phyloP scores from a whole-genome alignment of 2,329 filamentous ascomycete species.

The Colletotrichum liriopes region DNA sequence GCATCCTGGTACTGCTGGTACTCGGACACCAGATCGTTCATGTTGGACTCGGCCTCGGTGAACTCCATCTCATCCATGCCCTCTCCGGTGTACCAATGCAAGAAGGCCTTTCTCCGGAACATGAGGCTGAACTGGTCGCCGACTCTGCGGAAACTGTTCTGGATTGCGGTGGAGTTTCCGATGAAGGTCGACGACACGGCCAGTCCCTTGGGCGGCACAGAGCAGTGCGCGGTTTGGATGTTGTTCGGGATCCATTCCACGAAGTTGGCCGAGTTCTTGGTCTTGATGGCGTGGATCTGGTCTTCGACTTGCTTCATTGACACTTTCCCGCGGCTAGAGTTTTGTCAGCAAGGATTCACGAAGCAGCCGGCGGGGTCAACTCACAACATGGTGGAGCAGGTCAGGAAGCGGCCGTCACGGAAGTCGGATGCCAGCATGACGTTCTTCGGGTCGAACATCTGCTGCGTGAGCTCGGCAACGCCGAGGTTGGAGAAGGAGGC shows the following conservation, averaged over 20 bases:
- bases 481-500: conserved; percentile 93
- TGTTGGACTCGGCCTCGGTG: conserved; percentile 99
- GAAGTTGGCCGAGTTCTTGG: conserved; percentile 99
- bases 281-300: conserved; percentile 99
- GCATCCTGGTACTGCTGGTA: conserved; percentile 99
- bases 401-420: conserved; percentile 99
- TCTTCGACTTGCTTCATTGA: conserved; percentile 99
- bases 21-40: conserved; percentile 99
- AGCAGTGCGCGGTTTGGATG: conserved; percentile 99
- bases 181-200: conserved; percentile 99
- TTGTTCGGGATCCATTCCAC: conserved; percentile 99
- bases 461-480: conserved; percentile 98
- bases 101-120: conserved; percentile 99
- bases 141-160: conserved; percentile 99
- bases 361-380: conserved; percentile 51
- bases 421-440: conserved; percentile 99
- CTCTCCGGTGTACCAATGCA: conserved; percentile 99
- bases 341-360: not conserved
- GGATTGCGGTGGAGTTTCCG: conserved; percentile 99
- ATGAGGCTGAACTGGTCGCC: conserved; percentile 99
- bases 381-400: conserved; percentile 98
- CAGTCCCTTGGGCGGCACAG: conserved; percentile 95
- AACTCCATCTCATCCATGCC: conserved; percentile 99
- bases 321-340: conserved; percentile 89
- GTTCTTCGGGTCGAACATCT: conserved; percentile 99